A percentile compares a stretch with the other conserved stretches of the same genome.
These are phyloP conservation scores for Arachnomyces sp. DNA, from an alignment of 2,329 filamentous ascomycete genomes.

Conservation along the genomic window DNA sequence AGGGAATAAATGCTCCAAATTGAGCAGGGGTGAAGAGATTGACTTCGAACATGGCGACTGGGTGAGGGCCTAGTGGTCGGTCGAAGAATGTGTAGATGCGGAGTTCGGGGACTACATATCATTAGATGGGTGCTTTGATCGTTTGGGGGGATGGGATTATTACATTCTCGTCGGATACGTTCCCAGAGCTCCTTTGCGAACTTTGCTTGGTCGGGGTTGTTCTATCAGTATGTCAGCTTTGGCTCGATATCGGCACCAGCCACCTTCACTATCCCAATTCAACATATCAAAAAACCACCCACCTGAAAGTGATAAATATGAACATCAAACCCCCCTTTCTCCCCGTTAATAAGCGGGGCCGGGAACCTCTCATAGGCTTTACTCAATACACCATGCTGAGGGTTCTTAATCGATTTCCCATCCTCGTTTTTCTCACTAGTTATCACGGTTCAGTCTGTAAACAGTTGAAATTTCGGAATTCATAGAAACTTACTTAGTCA, in stretches of 20 bases:
- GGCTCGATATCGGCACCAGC: constrained; percentile 1
- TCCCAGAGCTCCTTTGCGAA: constrained; percentile 69
- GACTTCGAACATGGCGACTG: constrained; percentile 84
- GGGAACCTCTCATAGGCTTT: constrained; percentile 62
- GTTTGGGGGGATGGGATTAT: background rate
- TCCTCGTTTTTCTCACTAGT: constrained; percentile 54
- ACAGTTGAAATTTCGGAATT: background rate
- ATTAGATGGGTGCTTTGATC: background rate
- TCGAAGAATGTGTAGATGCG: constrained; percentile 75
- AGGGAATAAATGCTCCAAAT: constrained; percentile 81
- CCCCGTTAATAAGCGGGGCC: constrained; percentile 57
- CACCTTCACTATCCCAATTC: constrained; percentile 9
- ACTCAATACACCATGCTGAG: constrained; percentile 52
- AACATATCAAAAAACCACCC: constrained; percentile 6
- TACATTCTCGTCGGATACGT: constrained; percentile 71
- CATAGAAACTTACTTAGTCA: constrained; percentile 33
- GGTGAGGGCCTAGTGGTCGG: constrained; percentile 70
- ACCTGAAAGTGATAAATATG: constrained; percentile 74
- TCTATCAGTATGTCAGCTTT: constrained; percentile 25
- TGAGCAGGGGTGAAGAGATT: constrained; percentile 78
- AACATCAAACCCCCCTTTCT: constrained; percentile 69
- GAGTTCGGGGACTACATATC: constrained; percentile 63
- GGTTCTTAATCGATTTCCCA: constrained; percentile 69
- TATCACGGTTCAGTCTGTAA: background rate
- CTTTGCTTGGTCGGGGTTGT: constrained; percentile 51